A percentile compares a stretch with the other conserved stretches of the same genome.
phyloP scores from a whole-genome alignment of 345 rosid species.

The Euphorbia lathyris region DNA sequence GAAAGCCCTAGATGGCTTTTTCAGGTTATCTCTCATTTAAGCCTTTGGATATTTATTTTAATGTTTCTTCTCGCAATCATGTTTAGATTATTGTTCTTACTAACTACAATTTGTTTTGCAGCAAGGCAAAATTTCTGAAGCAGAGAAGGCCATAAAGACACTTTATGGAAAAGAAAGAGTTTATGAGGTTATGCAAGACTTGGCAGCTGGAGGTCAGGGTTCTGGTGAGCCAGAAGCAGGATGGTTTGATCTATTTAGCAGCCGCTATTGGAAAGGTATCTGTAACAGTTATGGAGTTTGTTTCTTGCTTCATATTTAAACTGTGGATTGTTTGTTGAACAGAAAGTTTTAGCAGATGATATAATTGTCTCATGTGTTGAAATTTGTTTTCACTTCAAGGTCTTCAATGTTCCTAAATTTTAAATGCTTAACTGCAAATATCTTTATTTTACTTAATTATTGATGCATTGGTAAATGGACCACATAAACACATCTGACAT shows the following conservation, averaged over 20 bases:
- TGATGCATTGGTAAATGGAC: background rate
- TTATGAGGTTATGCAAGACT: slow-evolving; percentile 74
- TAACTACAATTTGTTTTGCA: slow-evolving; percentile 28
- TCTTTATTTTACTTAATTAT: background rate
- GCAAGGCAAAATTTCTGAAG: slow-evolving; percentile 84
- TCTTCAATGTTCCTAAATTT: background rate
- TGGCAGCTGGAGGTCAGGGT: slow-evolving; percentile 59
- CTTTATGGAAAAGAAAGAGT: slow-evolving; percentile 95
- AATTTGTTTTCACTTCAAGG: background rate
- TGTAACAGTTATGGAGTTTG: background rate
- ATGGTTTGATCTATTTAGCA: slow-evolving; percentile 92
- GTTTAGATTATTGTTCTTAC: background rate
- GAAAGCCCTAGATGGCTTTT: slow-evolving; percentile 99
- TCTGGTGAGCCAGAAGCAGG: slow-evolving; percentile 91
- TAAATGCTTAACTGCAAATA: background rate
- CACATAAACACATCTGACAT: background rate
- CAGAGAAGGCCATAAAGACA: slow-evolving; percentile 72
- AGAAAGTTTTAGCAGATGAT: background rate
- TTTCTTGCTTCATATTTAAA: background rate
- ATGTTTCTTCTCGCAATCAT: background rate
- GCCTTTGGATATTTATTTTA: slow-evolving; percentile 5
- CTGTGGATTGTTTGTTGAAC: background rate
- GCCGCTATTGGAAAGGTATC: slow-evolving; percentile 92
- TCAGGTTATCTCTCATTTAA: slow-evolving; percentile 53
- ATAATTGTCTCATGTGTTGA: background rate